A percentile compares a stretch with the other conserved stretches of the same genome.
These are phyloP conservation scores for Salix suchowensis DNA, from an alignment of 345 rosid genomes.

Conservation along the genomic window DNA sequence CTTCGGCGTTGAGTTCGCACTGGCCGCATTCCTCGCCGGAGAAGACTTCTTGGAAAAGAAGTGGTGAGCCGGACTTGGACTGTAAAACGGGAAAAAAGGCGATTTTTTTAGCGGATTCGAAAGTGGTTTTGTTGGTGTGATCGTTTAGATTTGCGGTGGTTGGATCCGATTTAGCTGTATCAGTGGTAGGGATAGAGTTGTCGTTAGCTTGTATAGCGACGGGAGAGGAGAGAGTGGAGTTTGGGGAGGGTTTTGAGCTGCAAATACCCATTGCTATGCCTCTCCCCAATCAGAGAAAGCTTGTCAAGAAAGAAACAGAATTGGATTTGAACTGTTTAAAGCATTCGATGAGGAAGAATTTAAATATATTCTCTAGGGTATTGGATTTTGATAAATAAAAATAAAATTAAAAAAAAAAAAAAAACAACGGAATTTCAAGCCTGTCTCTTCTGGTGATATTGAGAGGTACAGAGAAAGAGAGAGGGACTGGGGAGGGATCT, in stretches of 20 bases:
- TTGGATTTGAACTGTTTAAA: background rate
- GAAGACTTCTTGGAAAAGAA: conserved; percentile 87
- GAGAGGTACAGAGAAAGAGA: background rate
- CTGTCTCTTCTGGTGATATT: background rate
- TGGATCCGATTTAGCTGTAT: conserved; percentile 10
- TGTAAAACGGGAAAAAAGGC: conserved; percentile 80
- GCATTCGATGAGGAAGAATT: background rate
- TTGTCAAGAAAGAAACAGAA: background rate
- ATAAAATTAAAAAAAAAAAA: background rate
- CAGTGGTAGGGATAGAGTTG: conserved; percentile 28
- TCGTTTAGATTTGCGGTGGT: conserved; percentile 10
- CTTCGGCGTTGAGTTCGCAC: conserved; percentile 71
- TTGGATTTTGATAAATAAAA: background rate
- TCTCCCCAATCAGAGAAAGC: conserved; percentile 24
- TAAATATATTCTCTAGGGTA: background rate
- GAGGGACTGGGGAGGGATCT: background rate
- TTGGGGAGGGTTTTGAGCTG: conserved; percentile 57
- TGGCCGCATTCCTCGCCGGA: conserved; percentile 46
- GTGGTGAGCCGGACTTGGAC: conserved; percentile 83
- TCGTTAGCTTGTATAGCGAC: conserved; percentile 1
- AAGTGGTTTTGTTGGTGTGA: conserved; percentile 16
- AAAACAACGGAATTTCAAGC: background rate
- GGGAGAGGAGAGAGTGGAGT: conserved; percentile 37
- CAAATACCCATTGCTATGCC: conserved; percentile 63
- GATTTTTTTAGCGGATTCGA: conserved; percentile 37